phyloP scores from a whole-genome alignment of 208 protist genomes.

The Naegleria fowleri region DNA sequence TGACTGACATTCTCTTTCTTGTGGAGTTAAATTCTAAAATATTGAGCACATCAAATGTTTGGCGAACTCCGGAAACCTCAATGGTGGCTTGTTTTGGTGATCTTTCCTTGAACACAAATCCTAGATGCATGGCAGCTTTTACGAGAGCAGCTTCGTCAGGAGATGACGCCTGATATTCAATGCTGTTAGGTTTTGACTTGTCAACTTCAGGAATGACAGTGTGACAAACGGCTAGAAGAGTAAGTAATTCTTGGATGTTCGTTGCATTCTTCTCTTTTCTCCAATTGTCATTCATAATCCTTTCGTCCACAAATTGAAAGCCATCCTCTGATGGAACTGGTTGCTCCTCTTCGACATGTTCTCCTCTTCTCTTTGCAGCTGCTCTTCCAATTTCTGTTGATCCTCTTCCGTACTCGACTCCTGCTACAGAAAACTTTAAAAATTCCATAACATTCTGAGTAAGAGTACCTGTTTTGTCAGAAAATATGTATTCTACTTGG shows the following conservation, averaged over 20 bases:
- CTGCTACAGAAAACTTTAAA: slow-evolving; percentile 50
- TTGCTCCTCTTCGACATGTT: neutral
- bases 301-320: neutral
- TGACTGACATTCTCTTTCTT: slow-evolving; percentile 66
- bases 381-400: slow-evolving; percentile 31
- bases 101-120: slow-evolving; percentile 48
- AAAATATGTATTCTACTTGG: slow-evolving; percentile 70
- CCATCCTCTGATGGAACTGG: neutral
- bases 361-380: neutral
- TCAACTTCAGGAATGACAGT: slow-evolving; percentile 41
- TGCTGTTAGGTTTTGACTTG: neutral
- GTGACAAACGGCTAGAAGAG: slow-evolving; percentile 42
- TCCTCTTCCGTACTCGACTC: slow-evolving; percentile 32
- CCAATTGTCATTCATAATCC: slow-evolving; percentile 23
- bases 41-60: slow-evolving; percentile 61
- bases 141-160: slow-evolving; percentile 88
- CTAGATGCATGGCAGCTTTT: slow-evolving; percentile 54
- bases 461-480: slow-evolving; percentile 76
- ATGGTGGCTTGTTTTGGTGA: slow-evolving; percentile 38
- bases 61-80: slow-evolving; percentile 33
- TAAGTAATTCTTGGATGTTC: neutral
- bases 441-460: slow-evolving; percentile 69
- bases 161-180: slow-evolving; percentile 70
- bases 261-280: neutral
- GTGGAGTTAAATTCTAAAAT: slow-evolving; percentile 74